These are phyloP conservation scores for Annulohypoxylon bovei DNA, from an alignment of 495 filamentous ascomycete species.

Conservation along the genomic window DNA sequence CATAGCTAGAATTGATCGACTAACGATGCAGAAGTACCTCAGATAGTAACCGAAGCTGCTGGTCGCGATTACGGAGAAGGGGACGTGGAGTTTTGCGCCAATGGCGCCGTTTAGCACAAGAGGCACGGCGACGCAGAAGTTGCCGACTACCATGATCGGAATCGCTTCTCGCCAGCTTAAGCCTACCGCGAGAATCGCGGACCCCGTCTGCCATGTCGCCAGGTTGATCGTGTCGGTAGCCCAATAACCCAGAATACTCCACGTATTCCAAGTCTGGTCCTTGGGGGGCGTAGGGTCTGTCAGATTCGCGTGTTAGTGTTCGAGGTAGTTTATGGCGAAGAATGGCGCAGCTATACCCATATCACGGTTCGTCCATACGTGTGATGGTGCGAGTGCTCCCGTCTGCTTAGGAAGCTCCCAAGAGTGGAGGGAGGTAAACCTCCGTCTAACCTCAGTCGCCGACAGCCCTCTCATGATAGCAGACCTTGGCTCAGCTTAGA, in stretches of 20 bases:
- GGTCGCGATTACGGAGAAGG: slow-evolving; percentile 74
- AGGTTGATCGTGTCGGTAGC: slow-evolving; percentile 71
- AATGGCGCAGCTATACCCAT: slow-evolving; percentile 41
- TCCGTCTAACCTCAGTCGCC: slow-evolving; percentile 44
- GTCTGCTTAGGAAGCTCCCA: slow-evolving; percentile 63
- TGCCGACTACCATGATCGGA: slow-evolving; percentile 67
- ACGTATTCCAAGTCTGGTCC: slow-evolving; percentile 60
- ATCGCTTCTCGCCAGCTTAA: slow-evolving; percentile 70
- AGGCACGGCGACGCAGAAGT: slow-evolving; percentile 69
- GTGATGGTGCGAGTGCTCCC: slow-evolving; percentile 56
- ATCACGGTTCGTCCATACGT: slow-evolving; percentile 60
- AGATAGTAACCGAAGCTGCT: slow-evolving; percentile 77
- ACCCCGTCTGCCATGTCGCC: slow-evolving; percentile 69
- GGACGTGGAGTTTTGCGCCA: slow-evolving; percentile 69
- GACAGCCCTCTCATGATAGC: slow-evolving; percentile 25
- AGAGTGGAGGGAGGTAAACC: slow-evolving; percentile 52
- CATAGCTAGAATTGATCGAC: slow-evolving; percentile 71
- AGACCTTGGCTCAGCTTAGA: background rate
- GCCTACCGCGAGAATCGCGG: slow-evolving; percentile 70
- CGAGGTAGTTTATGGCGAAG: background rate
- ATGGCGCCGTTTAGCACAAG: slow-evolving; percentile 72
- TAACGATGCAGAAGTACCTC: slow-evolving; percentile 72
- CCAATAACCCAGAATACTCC: slow-evolving; percentile 68
- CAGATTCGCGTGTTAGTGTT: slow-evolving; percentile 22
- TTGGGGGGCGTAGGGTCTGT: slow-evolving; percentile 58